Evolutionary conservation across 1,284 basidiomycete species (phyloP).

Genomic region (Malassezia arunalokei): DNA sequence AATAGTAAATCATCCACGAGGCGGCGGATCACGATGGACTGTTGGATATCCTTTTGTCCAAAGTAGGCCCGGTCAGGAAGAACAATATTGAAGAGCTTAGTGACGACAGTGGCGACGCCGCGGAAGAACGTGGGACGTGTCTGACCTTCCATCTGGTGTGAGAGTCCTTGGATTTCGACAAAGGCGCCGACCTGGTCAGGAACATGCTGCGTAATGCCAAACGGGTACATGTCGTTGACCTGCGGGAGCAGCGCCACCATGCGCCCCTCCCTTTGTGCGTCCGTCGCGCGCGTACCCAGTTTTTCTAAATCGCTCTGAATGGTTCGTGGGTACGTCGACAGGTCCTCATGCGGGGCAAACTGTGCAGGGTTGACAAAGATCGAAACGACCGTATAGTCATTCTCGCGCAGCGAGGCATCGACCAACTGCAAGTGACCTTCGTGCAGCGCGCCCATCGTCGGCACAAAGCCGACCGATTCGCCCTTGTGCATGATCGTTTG

Average conservation of each 20-base stretch:
- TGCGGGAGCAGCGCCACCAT: constrained; percentile 29
- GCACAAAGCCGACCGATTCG: constrained; percentile 66
- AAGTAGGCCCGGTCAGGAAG: constrained; percentile 90
- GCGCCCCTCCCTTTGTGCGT: constrained; percentile 15
- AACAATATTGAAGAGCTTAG: constrained; percentile 84
- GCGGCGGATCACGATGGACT: constrained; percentile 74
- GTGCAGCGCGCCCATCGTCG: constrained; percentile 95
- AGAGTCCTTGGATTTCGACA: constrained; percentile 74
- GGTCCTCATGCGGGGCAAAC: constrained; percentile 89
- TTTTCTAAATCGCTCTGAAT: constrained; percentile 27
- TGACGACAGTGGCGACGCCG: constrained; percentile 87
- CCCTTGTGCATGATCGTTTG: constrained; percentile 3
- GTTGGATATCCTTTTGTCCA: constrained; percentile 97
- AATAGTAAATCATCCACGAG: constrained; percentile 71
- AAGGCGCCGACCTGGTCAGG: constrained; percentile 70
- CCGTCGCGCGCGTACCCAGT: constrained; percentile 31
- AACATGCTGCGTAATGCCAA: constrained; percentile 68
- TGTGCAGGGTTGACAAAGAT: constrained; percentile 97
- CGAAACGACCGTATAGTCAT: constrained; percentile 78
- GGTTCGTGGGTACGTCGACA: constrained; percentile 78
- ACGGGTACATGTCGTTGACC: constrained; percentile 58
- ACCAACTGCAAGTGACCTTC: constrained; percentile 77
- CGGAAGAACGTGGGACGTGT: constrained; percentile 82
- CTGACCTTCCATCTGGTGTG: constrained; percentile 70
- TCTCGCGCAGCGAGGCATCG: constrained; percentile 58